These are phyloP conservation scores for Taphrina populina DNA, from an alignment of 1,139 yeast species.

Conservation along the genomic window DNA sequence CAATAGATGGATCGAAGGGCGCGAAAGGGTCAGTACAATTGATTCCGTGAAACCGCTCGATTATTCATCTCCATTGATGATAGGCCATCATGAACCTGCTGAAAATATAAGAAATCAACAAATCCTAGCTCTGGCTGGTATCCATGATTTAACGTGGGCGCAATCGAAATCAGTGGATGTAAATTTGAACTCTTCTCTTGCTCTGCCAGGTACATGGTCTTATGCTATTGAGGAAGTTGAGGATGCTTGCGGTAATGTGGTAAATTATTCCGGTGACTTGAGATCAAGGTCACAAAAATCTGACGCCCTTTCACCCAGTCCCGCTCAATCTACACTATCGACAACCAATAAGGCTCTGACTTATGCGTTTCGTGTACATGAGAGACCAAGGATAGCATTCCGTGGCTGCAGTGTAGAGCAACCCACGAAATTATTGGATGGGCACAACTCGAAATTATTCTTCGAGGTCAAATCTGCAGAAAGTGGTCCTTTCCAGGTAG, in stretches of 20 bases:
- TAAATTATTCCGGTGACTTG: slow-evolving; percentile 42
- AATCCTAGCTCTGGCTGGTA: slow-evolving; percentile 12
- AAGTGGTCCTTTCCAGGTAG: slow-evolving; percentile 1
- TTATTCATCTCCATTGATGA: slow-evolving; percentile 25
- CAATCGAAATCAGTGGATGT: slow-evolving; percentile 52
- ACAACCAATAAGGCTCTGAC: slow-evolving; percentile 40
- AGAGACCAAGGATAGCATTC: slow-evolving; percentile 56
- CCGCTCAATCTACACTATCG: too few species aligned
- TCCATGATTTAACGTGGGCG: slow-evolving; percentile 54
- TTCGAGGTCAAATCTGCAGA: slow-evolving; percentile 12
- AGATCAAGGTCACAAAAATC: too few species aligned
- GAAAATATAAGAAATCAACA: slow-evolving; percentile 5
- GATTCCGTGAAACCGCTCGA: slow-evolving; percentile 31
- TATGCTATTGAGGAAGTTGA: slow-evolving; percentile 65
- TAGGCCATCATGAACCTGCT: slow-evolving; percentile 10
- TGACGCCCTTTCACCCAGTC: too few species aligned
- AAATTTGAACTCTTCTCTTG: slow-evolving; percentile 53
- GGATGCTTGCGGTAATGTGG: slow-evolving; percentile 73
- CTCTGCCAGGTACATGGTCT: slow-evolving; percentile 59
- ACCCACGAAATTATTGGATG: slow-evolving; percentile 45
- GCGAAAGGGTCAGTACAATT: slow-evolving; percentile 42
- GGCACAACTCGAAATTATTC: slow-evolving; percentile 38
- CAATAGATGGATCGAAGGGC: slow-evolving; percentile 56
- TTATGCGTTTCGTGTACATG: slow-evolving; percentile 62
- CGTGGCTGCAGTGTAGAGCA: slow-evolving; percentile 44